Percentiles rank a stretch among this genome's conserved stretches.
These are phyloP conservation scores for Lolium rigidum DNA, from an alignment of 176 grass and related monocot genomes.

Conservation along the genomic window DNA sequence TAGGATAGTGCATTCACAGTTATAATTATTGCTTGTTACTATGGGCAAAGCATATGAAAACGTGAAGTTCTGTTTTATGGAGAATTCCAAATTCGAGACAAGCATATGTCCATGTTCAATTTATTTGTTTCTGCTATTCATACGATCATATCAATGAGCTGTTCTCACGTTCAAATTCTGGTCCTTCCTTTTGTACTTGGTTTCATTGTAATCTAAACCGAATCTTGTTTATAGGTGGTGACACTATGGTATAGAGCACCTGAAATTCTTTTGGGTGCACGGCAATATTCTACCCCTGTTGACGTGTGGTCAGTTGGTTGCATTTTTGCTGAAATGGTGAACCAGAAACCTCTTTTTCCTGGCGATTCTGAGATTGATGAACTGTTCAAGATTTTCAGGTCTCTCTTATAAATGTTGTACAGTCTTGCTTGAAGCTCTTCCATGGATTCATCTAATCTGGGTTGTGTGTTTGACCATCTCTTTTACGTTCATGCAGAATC, in stretches of 20 bases:
- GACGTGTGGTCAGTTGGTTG: constrained; percentile 96
- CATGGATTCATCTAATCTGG: constrained; percentile 24
- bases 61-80: neutral
- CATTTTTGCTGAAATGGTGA: constrained; percentile 98
- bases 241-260: constrained; percentile 95
- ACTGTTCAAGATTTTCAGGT: constrained; percentile 97
- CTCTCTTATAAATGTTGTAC: constrained; percentile 10
- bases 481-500: constrained; percentile 52
- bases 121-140: neutral
- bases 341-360: constrained; percentile 78
- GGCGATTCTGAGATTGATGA: constrained; percentile 97
- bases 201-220: constrained; percentile 18
- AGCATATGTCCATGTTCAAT: constrained; percentile 1
- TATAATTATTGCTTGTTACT: neutral
- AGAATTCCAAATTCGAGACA: neutral
- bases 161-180: neutral
- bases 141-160: constrained; percentile 16
- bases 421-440: constrained; percentile 24
- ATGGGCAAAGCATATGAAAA: neutral
- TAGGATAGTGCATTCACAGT: neutral
- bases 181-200: neutral
- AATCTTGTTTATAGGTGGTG: constrained; percentile 69
- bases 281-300: constrained; percentile 92
- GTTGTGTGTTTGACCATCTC: constrained; percentile 1
- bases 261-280: constrained; percentile 89